Evolutionary conservation across 78 protist species (phyloP).

Genomic region (Dictyostelium brefeldianum): DNA sequence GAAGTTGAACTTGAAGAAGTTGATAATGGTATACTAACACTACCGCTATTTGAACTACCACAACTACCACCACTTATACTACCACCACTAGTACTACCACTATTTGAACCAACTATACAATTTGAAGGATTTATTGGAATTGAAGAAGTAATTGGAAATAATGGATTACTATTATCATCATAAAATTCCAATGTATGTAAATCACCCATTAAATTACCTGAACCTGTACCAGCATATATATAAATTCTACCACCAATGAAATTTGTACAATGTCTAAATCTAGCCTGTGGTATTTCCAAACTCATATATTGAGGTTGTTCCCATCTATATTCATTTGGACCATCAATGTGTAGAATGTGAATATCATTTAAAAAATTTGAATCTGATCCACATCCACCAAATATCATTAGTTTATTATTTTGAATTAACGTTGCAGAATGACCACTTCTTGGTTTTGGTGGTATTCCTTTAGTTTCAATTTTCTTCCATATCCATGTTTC

Average conservation of each 20-base stretch:
- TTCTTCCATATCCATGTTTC: constrained; percentile 55
- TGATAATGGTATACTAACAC: constrained; percentile 4
- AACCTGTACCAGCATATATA: constrained; percentile 66
- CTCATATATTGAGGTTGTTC: constrained; percentile 51
- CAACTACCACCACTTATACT: not conserved
- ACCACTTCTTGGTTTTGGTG: constrained; percentile 65
- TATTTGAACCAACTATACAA: not conserved
- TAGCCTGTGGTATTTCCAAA: constrained; percentile 33
- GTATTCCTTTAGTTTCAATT: constrained; percentile 28
- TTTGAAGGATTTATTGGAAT: not conserved
- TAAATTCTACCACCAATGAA: constrained; percentile 29
- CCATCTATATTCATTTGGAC: constrained; percentile 39
- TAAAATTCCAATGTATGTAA: not conserved
- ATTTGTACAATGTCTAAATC: constrained; percentile 58
- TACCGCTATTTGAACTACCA: not conserved
- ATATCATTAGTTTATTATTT: constrained; percentile 31
- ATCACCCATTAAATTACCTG: constrained; percentile 49
- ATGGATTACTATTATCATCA: constrained; percentile 11
- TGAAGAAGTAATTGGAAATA: not conserved
- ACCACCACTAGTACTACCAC: not conserved
- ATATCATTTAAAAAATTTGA: constrained; percentile 53
- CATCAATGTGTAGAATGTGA: constrained; percentile 19
- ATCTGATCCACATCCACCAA: constrained; percentile 81
- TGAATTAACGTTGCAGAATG: constrained; percentile 48
- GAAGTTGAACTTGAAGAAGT: not conserved